Conservation (phyloP, 176 grass and related monocot species). For the Typha latifolia region DNA sequence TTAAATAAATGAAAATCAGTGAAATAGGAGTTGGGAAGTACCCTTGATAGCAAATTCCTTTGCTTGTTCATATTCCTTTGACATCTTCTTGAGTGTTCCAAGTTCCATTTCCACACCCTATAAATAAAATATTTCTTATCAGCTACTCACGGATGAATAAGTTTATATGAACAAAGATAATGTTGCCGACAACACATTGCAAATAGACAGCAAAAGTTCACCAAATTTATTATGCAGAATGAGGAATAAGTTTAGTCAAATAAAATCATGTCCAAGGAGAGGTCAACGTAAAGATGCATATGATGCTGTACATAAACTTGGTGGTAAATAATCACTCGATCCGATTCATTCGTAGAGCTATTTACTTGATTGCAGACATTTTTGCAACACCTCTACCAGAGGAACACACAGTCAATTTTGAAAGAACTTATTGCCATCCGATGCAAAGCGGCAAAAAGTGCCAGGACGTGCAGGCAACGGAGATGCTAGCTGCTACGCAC, state of each 20-base stretch:
- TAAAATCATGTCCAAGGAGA: no score
- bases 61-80: constrained; percentile 44
- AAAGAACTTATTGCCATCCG: no score
- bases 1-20: neutral
- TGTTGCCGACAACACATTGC: neutral
- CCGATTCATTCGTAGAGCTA: no score
- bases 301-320: no score
- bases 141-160: neutral
- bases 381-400: neutral
- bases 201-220: neutral
- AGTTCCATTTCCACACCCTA: constrained; percentile 55
- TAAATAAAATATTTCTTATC: constrained; percentile 13
- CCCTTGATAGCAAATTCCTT: constrained; percentile 55
- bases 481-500: no score
- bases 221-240: no score
- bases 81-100: constrained; percentile 53
- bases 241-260: no score
- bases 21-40: constrained; percentile 9
- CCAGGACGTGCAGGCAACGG: no score
- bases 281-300: no score
- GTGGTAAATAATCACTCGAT: no score
- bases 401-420: neutral
- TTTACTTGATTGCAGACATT: no score
- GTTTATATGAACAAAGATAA: neutral
- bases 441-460: no score